Evolutionary conservation across 2,329 filamentous ascomycete genomes (phyloP).

Genomic region (Amesomyces nigricolor): DNA sequence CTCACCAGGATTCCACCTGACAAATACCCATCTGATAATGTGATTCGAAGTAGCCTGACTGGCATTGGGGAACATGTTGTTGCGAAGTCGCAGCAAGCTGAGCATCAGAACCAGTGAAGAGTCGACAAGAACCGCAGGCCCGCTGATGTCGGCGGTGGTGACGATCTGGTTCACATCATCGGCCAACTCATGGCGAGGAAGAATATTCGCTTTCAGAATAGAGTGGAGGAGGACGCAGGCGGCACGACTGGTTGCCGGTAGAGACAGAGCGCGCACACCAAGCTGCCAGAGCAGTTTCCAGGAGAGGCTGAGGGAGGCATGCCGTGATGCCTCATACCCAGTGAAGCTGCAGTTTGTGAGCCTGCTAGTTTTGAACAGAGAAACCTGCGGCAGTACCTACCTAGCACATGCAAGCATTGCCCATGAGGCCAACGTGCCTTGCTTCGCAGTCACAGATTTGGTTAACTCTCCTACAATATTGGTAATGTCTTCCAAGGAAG

Average conservation of each 20-base stretch:
- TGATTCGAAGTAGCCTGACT: slow-evolving; percentile 63
- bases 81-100: slow-evolving; percentile 59
- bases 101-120: slow-evolving; percentile 69
- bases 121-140: slow-evolving; percentile 73
- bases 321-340: slow-evolving; percentile 36
- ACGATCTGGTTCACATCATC: slow-evolving; percentile 69
- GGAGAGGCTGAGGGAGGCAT: slow-evolving; percentile 37
- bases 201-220: slow-evolving; percentile 59
- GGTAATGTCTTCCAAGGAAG: slow-evolving; percentile 47
- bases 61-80: slow-evolving; percentile 61
- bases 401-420: slow-evolving; percentile 75
- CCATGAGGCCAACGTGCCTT: slow-evolving; percentile 65
- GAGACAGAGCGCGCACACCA: slow-evolving; percentile 63
- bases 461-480: slow-evolving; percentile 54
- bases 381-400: slow-evolving; percentile 40
- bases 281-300: slow-evolving; percentile 77
- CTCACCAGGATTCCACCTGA: slow-evolving; percentile 74
- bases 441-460: slow-evolving; percentile 62
- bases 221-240: slow-evolving; percentile 68
- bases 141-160: slow-evolving; percentile 71
- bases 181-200: slow-evolving; percentile 61
- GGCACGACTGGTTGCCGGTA: slow-evolving; percentile 65
- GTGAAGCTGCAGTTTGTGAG: slow-evolving; percentile 39
- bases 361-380: background rate
- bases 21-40: slow-evolving; percentile 74